phyloP scores from a whole-genome alignment of 2,329 filamentous ascomycete species.

The Penicillium sp. region DNA sequence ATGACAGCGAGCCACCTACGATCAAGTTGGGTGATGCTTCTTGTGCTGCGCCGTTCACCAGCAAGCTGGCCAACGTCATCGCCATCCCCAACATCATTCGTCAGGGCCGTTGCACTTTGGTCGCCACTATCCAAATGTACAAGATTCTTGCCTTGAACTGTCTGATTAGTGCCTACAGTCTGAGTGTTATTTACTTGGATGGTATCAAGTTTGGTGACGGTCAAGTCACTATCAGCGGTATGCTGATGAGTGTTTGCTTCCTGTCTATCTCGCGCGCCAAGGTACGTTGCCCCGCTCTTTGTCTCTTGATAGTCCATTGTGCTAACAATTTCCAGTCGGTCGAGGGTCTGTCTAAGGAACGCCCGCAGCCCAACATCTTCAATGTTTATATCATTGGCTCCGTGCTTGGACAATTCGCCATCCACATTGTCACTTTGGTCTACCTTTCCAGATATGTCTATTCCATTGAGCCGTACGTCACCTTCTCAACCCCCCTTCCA shows the following conservation, averaged over 20 bases:
- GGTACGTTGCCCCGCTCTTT: constrained; percentile 41
- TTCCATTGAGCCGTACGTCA: constrained; percentile 73
- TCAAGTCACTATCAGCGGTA: constrained; percentile 96
- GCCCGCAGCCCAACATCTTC: constrained; percentile 97
- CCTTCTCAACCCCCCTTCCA: background rate
- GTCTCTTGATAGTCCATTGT: background rate
- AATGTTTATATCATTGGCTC: constrained; percentile 98
- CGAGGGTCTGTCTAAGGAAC: constrained; percentile 91
- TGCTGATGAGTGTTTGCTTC: constrained; percentile 99
- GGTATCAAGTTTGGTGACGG: constrained; percentile 99
- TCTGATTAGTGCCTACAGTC: constrained; percentile 93
- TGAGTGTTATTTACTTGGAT: constrained; percentile 93
- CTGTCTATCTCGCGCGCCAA: constrained; percentile 96
- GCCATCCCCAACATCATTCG: constrained; percentile 98
- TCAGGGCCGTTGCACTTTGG: constrained; percentile 93
- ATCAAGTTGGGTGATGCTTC: constrained; percentile 97
- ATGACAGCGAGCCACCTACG: constrained; percentile 85
- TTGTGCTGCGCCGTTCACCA: constrained; percentile 94
- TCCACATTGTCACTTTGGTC: constrained; percentile 90
- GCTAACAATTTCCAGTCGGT: constrained; percentile 59
- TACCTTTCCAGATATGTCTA: constrained; percentile 92
- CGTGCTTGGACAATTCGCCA: constrained; percentile 92
- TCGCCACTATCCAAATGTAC: constrained; percentile 99
- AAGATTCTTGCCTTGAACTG: constrained; percentile 98
- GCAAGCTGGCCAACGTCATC: constrained; percentile 93